Evolutionary conservation across 345 rosid species (phyloP).

Genomic region (Rhizophora apiculata): DNA sequence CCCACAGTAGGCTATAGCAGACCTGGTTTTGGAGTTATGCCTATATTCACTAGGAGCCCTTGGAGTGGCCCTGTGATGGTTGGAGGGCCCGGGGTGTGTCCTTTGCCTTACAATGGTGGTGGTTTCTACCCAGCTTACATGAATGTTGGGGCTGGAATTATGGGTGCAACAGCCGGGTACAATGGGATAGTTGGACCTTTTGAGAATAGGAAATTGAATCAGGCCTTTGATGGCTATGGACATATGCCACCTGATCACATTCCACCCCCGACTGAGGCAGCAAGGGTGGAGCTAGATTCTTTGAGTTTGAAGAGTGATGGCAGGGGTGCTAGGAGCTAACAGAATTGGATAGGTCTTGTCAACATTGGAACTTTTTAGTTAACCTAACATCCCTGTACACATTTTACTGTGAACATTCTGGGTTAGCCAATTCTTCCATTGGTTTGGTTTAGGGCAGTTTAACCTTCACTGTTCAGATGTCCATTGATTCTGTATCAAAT

Average conservation of each 20-base stretch:
- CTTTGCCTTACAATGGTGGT: slow-evolving; percentile 27
- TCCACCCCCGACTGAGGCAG: slow-evolving; percentile 20
- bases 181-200: slow-evolving; percentile 23
- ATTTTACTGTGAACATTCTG: slow-evolving; percentile 10
- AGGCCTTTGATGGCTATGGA: slow-evolving; percentile 21
- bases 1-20: slow-evolving; percentile 34
- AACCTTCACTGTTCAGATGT: slow-evolving; percentile 24
- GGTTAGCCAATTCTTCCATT: slow-evolving; percentile 37
- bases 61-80: slow-evolving; percentile 40
- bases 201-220: slow-evolving; percentile 25
- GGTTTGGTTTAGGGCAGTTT: slow-evolving; percentile 22
- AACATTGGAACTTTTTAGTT: slow-evolving; percentile 21
- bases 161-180: slow-evolving; percentile 22
- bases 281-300: slow-evolving; percentile 23
- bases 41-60: slow-evolving; percentile 31
- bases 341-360: slow-evolving; percentile 20
- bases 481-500: slow-evolving; percentile 11
- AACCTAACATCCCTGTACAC: slow-evolving; percentile 15
- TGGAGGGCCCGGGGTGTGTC: slow-evolving; percentile 33
- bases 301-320: slow-evolving; percentile 7
- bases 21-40: slow-evolving; percentile 23
- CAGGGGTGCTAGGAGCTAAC: slow-evolving; percentile 20
- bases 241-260: slow-evolving; percentile 13
- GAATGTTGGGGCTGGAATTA: slow-evolving; percentile 30
- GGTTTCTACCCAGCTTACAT: slow-evolving; percentile 35